Conservation (phyloP, 1,139 yeast genomes). For the Saccharomyces uvarum region DNA sequence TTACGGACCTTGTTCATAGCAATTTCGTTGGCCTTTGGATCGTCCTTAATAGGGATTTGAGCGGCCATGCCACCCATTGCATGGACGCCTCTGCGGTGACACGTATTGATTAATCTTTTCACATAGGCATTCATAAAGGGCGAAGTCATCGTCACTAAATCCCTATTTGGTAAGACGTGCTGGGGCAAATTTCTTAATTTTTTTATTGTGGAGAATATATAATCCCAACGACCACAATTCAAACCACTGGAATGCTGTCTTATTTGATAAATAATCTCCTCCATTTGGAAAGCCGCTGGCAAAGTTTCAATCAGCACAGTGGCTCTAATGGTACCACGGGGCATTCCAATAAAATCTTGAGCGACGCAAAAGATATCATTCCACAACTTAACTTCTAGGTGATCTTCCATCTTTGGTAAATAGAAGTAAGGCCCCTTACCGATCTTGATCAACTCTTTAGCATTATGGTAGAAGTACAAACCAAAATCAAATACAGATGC, state of each 20-base stretch:
- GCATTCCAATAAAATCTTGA: slow-evolving; percentile 53
- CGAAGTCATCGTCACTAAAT: slow-evolving; percentile 61
- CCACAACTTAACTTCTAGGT: slow-evolving; percentile 65
- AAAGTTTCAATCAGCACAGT: slow-evolving; percentile 60
- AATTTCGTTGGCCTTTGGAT: slow-evolving; percentile 47
- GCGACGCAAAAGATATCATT: slow-evolving; percentile 61
- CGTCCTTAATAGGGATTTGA: slow-evolving; percentile 61
- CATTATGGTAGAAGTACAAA: slow-evolving; percentile 61
- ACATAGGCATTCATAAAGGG: slow-evolving; percentile 68
- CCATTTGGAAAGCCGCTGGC: slow-evolving; percentile 65
- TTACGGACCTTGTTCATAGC: slow-evolving; percentile 58
- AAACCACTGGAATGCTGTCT: slow-evolving; percentile 58
- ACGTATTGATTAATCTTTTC: slow-evolving; percentile 51
- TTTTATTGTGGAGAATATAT: slow-evolving; percentile 58
- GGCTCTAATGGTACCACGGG: slow-evolving; percentile 63
- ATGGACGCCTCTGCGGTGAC: slow-evolving; percentile 62
- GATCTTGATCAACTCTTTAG: slow-evolving; percentile 45
- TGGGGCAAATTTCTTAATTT: slow-evolving; percentile 50
- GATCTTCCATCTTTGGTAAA: slow-evolving; percentile 71
- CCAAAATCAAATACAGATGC: slow-evolving; percentile 73
- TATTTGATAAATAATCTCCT: slow-evolving; percentile 56
- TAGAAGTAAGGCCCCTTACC: slow-evolving; percentile 69
- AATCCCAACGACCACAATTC: slow-evolving; percentile 70
- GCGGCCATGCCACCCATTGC: slow-evolving; percentile 83
- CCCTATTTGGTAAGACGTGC: slow-evolving; percentile 58